phyloP scores from a whole-genome alignment of 345 rosid species.

The Noccaea bulbosa region DNA sequence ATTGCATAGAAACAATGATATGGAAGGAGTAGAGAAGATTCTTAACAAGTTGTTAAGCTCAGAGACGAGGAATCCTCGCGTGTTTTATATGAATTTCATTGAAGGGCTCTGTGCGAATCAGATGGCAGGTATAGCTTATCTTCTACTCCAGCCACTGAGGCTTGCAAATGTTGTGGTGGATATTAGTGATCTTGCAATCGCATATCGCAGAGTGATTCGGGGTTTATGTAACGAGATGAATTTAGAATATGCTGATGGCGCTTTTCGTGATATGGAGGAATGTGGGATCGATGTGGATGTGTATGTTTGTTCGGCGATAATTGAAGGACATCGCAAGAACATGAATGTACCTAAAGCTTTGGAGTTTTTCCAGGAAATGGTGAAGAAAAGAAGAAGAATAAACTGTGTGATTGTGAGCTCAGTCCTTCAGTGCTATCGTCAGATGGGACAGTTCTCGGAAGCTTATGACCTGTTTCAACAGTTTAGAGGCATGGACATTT shows the following conservation, averaged over 20 bases:
- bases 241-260: slow-evolving; percentile 56
- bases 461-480: slow-evolving; percentile 48
- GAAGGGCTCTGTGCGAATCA: slow-evolving; percentile 65
- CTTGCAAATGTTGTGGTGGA: slow-evolving; percentile 50
- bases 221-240: slow-evolving; percentile 66
- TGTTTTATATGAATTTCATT: slow-evolving; percentile 54
- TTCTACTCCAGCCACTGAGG: slow-evolving; percentile 49
- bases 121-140: slow-evolving; percentile 50
- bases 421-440: slow-evolving; percentile 60
- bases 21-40: slow-evolving; percentile 46
- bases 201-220: slow-evolving; percentile 53
- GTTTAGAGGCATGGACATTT: slow-evolving; percentile 46
- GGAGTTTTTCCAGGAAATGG: slow-evolving; percentile 52
- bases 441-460: slow-evolving; percentile 47
- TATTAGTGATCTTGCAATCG: slow-evolving; percentile 36
- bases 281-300: slow-evolving; percentile 56
- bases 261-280: slow-evolving; percentile 55
- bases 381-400: slow-evolving; percentile 47
- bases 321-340: slow-evolving; percentile 55
- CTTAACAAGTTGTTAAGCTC: slow-evolving; percentile 54
- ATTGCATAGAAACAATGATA: slow-evolving; percentile 51
- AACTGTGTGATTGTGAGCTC: slow-evolving; percentile 60
- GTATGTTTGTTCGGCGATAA: slow-evolving; percentile 54
- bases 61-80: slow-evolving; percentile 43
- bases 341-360: slow-evolving; percentile 58